These are phyloP conservation scores for Furcasterigmium furcatum DNA, from an alignment of 2,329 filamentous ascomycete species.

Conservation along the genomic window DNA sequence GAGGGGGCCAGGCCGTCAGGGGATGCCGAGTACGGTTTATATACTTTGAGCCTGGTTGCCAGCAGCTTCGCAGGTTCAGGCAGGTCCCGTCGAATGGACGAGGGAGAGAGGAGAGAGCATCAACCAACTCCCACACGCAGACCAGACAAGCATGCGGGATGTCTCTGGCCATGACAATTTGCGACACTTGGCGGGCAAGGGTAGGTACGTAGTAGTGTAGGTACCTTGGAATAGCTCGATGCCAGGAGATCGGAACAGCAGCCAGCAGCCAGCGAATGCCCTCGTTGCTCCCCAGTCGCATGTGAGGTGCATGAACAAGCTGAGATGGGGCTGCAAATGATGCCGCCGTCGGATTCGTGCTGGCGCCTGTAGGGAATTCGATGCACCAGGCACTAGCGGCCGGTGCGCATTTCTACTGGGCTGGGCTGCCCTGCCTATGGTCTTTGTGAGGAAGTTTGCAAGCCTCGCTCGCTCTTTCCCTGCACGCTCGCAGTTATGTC, in stretches of 20 bases:
- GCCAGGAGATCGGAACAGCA: not conserved
- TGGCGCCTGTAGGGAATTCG: not conserved
- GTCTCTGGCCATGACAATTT: not conserved
- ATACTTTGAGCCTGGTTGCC: constrained; percentile 25
- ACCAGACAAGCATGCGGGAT: constrained; percentile 4
- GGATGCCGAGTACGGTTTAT: constrained; percentile 36
- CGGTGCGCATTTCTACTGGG: too few relatives aligned
- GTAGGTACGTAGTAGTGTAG: not conserved
- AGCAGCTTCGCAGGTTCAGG: not conserved
- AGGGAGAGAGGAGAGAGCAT: not conserved
- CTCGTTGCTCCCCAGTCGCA: too few relatives aligned
- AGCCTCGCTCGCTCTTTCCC: too few relatives aligned
- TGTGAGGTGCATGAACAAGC: not conserved
- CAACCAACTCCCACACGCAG: constrained; percentile 5
- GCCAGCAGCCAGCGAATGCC: not conserved
- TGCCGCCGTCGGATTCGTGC: not conserved
- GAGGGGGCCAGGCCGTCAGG: too few relatives aligned
- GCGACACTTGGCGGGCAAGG: not conserved
- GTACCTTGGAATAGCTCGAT: not conserved
- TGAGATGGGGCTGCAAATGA: not conserved
- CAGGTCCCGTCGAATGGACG: not conserved
- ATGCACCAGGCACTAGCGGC: too few relatives aligned
- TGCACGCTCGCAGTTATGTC: too few relatives aligned
- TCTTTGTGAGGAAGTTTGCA: too few relatives aligned
- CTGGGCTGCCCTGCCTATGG: too few relatives aligned